Base-by-base conservation (phyloP, 2,329 filamentous ascomycete genomes). In the Colletotrichum navitas region DNA sequence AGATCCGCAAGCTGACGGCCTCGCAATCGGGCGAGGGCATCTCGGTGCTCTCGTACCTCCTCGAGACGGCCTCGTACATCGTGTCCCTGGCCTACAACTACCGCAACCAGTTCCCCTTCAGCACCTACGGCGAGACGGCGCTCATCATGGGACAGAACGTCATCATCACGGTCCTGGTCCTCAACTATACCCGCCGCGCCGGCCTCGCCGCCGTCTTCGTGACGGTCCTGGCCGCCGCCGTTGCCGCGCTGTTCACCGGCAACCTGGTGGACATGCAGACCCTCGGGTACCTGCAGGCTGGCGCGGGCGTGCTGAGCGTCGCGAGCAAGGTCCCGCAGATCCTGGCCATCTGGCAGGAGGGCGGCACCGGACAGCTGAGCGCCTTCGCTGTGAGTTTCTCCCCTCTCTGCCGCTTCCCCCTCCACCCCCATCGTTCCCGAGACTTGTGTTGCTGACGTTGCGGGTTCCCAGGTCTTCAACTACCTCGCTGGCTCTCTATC, bases 271-370 rank as follows among this genome's bases (percentile, higher is more conserved):
- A 91, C 75, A 87, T 90, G 82, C 85, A 90, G 76, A 86, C 87
- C 47, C 83, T 98, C 85, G 86, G 86, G 73, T 92, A 93, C 78
- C 83, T 97, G 68, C 95, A 98, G 85, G 94, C 93, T 21, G 93
- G 92, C 61, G 94, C 95, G 0, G 95, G 95, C 49, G 86, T 92
- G 24, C 81, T 99, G 76, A 91, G 94, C 61, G 91, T 98, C 47
- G 93, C 93, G 18, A 96, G 93, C 85, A 99, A 99, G 87, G 81
- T 97, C 66, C 96, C 96, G 55, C 96, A 99, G 86, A 98, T 99
- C 77, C 82, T 91, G 69, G 92, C 95, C 21, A 94, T 98, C 77
- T 95, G 91, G 85, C 87, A 89, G 76, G 86, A 97, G 82, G 95
- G 95, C 56, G 91, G 93, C 49, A 99, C 96, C 6, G 96, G 97